These are phyloP conservation scores for Agrocybe praecox DNA, from an alignment of 768 basidiomycete species.

Conservation along the genomic window DNA sequence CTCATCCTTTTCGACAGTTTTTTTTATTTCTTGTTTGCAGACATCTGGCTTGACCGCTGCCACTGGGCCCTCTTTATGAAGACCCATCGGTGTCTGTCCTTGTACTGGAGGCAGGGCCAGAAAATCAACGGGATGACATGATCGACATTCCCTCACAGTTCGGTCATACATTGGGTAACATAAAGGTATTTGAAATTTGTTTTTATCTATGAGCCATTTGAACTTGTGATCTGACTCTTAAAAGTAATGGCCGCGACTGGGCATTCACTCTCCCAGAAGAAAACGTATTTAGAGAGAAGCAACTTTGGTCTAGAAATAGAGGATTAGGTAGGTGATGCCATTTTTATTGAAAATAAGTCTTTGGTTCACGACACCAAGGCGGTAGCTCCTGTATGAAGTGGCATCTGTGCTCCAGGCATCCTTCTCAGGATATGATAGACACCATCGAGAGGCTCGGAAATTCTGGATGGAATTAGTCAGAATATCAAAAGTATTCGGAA, in stretches of 20 bases:
- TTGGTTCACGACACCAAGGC: constrained; percentile 21
- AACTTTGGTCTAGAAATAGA: constrained; percentile 31
- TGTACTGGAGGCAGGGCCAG: constrained; percentile 21
- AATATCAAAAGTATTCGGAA: constrained; percentile 38
- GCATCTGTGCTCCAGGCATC: constrained; percentile 32
- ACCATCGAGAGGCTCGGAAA: constrained; percentile 53
- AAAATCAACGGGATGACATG: background rate
- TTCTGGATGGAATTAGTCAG: constrained; percentile 55
- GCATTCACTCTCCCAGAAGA: constrained; percentile 30
- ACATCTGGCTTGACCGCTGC: constrained; percentile 31
- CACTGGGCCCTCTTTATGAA: constrained; percentile 30
- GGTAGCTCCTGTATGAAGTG: constrained; percentile 51
- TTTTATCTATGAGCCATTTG: background rate
- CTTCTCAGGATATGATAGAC: constrained; percentile 28
- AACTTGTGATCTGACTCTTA: constrained; percentile 14
- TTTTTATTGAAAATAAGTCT: background rate
- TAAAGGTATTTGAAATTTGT: background rate
- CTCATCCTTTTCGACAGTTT: background rate
- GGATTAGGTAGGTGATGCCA: constrained; percentile 26
- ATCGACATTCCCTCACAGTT: constrained; percentile 1
- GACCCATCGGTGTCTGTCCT: constrained; percentile 30
- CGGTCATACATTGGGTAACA: background rate
- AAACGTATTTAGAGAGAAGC: constrained; percentile 24
- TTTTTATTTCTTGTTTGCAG: constrained; percentile 6
- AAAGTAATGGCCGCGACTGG: constrained; percentile 46